Base-by-base conservation (phyloP, 768 basidiomycete species). In the Termitomyces sp. region DNA sequence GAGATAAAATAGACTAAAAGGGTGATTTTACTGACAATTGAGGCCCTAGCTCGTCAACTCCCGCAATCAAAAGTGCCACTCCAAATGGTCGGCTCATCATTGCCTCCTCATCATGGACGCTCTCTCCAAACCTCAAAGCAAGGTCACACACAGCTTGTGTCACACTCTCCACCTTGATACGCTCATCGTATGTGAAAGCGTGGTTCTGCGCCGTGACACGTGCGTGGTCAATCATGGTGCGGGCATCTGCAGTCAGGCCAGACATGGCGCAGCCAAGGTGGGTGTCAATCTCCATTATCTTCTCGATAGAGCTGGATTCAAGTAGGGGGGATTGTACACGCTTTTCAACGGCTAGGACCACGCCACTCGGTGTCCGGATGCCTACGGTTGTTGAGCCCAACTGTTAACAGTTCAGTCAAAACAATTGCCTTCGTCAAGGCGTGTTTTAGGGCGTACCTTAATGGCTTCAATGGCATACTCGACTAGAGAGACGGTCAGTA, bases 381-480 rank as follows among this genome's bases (percentile, higher is more conserved):
- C 96, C 97, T 63, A 99, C 90, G 42, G 97, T 97, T 59, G 97
- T 98, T 56, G 94, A 98, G 54, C 97, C 97, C 66, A 98, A 89
- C 95, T 98, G 68, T 54, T 53, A 17, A 47, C 42, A n/a, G 33
- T n/a, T 41, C 19, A 50, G 33, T 57, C 56, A 58, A 50, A 53
- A 45, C 26, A 54, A 33, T 38, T 40, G 41, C 28, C 17, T 31
- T 26, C 35, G 42, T 55, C 10, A 23, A 12, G 12, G 40, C 8
- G 15, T 23, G 28, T 40, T 33, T 30, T 37, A 26, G 26, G n/a
- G 56, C 69, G 57, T 61, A 94, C 94, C 75, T 97, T 98, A 73
- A 98, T 98, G 8, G 97, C 97, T 68, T 99, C 97, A 70, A 98
- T 99, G 51, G 97, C 97, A 79, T 98, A 98, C 75, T 99, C 97